Conservation (phyloP, 2,329 filamentous ascomycete genomes). For the Calonectria naviculata region DNA sequence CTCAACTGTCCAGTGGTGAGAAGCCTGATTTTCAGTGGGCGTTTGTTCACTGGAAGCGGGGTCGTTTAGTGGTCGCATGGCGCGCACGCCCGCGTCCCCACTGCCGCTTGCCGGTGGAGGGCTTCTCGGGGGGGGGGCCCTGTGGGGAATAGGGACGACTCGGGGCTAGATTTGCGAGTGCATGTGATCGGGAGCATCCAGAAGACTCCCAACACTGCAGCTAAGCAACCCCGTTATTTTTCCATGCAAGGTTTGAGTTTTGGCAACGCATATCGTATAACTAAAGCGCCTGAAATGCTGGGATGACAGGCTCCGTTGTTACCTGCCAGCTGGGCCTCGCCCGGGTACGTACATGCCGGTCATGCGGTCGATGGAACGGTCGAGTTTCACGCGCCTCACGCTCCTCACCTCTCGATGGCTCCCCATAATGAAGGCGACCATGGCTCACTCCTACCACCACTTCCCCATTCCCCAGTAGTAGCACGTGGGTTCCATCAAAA, state of each 20-base stretch:
- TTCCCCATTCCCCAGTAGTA: not conserved
- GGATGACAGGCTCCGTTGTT: constrained; percentile 2
- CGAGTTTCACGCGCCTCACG: constrained; percentile 1
- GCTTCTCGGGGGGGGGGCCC: constrained; percentile 5
- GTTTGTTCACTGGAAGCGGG: constrained; percentile 5
- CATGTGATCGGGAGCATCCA: constrained; percentile 17
- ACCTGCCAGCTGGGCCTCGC: constrained; percentile 1
- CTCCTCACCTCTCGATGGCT: not conserved
- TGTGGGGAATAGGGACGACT: not conserved
- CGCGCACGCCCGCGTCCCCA: not conserved
- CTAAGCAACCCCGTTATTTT: constrained; percentile 7
- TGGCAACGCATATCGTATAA: constrained; percentile 3
- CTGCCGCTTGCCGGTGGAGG: constrained; percentile 17
- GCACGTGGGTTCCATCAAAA: constrained; percentile 20
- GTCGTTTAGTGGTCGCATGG: constrained; percentile 4
- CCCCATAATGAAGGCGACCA: not conserved
- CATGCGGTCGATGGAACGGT: constrained; percentile 12
- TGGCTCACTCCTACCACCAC: not conserved
- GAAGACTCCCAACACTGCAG: not conserved
- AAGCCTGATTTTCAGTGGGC: constrained; percentile 4
- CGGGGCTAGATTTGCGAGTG: constrained; percentile 20
- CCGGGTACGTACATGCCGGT: constrained; percentile 1
- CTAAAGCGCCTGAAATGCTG: not conserved
- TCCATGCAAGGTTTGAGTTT: constrained; percentile 1
- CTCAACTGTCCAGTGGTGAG: not conserved